Percentiles rank a stretch among this genome's conserved stretches.
Evolutionary conservation across 257 asterid genomes (phyloP).

Genomic region (Nyctanthes arbortristis): DNA sequence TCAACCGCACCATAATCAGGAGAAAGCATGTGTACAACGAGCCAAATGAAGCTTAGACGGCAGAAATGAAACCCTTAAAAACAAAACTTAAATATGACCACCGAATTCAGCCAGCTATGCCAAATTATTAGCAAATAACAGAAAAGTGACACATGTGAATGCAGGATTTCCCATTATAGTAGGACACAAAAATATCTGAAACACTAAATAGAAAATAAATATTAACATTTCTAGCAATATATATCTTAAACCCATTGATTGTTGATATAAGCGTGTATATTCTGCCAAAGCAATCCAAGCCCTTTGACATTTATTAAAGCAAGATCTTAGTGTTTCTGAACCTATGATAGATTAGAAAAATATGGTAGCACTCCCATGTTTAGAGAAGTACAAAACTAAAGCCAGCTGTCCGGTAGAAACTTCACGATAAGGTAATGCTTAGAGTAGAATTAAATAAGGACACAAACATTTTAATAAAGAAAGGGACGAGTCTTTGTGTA

Average conservation of each 20-base stretch:
- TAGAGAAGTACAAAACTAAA: too few species aligned
- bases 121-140: not conserved
- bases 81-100: not conserved
- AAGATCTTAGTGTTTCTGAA: not conserved
- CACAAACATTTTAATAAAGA: too few species aligned
- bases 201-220: not conserved
- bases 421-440: too few species aligned
- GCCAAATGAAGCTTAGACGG: not conserved
- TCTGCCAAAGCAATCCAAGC: not conserved
- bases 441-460: too few species aligned
- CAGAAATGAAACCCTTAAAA: not conserved
- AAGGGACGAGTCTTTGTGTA: too few species aligned
- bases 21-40: not conserved
- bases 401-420: too few species aligned
- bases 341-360: not conserved
- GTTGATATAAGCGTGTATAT: not conserved
- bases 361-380: too few species aligned
- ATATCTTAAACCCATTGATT: not conserved
- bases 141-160: not conserved
- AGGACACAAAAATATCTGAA: not conserved
- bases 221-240: not conserved
- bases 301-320: not conserved
- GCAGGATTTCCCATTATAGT: not conserved
- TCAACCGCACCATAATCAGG: not conserved
- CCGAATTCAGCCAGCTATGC: too few species aligned